These are phyloP conservation scores for Trametes versicolor DNA, from an alignment of 1,284 basidiomycete genomes.

Conservation along the genomic window DNA sequence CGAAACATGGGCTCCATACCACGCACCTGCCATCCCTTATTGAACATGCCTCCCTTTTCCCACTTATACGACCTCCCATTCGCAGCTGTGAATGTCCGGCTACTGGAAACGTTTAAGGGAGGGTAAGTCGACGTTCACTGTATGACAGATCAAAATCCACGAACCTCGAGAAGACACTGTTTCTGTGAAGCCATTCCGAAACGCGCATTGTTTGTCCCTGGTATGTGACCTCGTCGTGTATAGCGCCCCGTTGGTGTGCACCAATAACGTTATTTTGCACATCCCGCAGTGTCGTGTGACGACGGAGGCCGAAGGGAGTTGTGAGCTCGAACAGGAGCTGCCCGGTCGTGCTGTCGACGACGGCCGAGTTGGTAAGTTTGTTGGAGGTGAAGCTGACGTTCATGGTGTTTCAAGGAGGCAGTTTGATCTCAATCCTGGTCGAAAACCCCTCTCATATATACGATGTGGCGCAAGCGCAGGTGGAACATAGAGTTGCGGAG, in stretches of 20 bases:
- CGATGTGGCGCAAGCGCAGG: too few relatives aligned
- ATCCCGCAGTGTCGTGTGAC: not conserved
- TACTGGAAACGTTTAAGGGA: not conserved
- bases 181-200: constrained; percentile 2
- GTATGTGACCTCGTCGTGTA: not conserved
- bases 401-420: not conserved
- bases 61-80: constrained; percentile 11
- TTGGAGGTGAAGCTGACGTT: constrained; percentile 1
- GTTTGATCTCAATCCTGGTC: too few relatives aligned
- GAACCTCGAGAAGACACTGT: not conserved
- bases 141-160: not conserved
- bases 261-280: not conserved
- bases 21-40: not conserved
- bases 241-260: not conserved
- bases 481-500: too few relatives aligned
- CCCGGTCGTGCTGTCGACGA: constrained; percentile 4
- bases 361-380: not conserved
- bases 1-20: not conserved
- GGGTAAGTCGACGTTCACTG: not conserved
- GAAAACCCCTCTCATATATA: too few relatives aligned
- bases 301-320: not conserved
- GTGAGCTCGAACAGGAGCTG: not conserved
- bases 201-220: not conserved
- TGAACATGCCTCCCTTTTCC: not conserved
- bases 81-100: not conserved